A percentile compares a stretch with the other conserved stretches of the same genome.
Conservation (phyloP, 768 basidiomycete genomes). For the Macrolepiota fuliginosa region DNA sequence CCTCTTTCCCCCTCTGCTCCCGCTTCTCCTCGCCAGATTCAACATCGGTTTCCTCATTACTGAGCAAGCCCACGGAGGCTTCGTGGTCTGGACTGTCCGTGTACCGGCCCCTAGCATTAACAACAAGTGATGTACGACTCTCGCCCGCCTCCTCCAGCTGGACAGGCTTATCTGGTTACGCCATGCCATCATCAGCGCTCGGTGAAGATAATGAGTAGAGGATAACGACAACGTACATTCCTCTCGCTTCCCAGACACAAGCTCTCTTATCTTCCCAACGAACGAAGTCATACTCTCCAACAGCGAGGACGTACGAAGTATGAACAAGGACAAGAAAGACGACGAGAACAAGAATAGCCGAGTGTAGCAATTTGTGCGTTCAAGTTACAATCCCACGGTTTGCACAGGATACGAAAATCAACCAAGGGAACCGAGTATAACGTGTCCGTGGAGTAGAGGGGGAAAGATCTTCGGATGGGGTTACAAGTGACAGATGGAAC, state of each 20-base stretch:
- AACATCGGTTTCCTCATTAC: constrained; percentile 31
- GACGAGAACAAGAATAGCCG: not conserved
- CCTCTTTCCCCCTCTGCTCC: constrained; percentile 24
- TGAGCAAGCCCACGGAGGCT: constrained; percentile 20
- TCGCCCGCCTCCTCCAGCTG: constrained; percentile 41
- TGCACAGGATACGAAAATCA: no score
- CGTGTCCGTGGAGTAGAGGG: not conserved
- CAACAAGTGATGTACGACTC: constrained; percentile 24
- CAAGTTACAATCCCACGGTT: no score
- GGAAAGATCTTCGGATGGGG: not conserved
- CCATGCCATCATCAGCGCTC: not conserved
- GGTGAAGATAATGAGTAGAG: not conserved
- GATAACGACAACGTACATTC: constrained; percentile 34
- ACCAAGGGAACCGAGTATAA: not conserved
- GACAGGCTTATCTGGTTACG: constrained; percentile 37
- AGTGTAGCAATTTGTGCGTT: no score
- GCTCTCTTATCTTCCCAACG: constrained; percentile 39
- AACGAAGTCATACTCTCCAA: constrained; percentile 24
- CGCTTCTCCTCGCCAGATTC: constrained; percentile 26
- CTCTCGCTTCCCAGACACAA: constrained; percentile 45
- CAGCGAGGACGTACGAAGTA: not conserved
- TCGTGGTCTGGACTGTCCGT: constrained; percentile 4
- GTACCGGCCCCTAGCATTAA: constrained; percentile 1
- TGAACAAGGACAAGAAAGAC: not conserved
- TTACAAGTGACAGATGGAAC: not conserved